Conservation (phyloP, 345 rosid genomes). For the Boechera retrofracta region DNA sequence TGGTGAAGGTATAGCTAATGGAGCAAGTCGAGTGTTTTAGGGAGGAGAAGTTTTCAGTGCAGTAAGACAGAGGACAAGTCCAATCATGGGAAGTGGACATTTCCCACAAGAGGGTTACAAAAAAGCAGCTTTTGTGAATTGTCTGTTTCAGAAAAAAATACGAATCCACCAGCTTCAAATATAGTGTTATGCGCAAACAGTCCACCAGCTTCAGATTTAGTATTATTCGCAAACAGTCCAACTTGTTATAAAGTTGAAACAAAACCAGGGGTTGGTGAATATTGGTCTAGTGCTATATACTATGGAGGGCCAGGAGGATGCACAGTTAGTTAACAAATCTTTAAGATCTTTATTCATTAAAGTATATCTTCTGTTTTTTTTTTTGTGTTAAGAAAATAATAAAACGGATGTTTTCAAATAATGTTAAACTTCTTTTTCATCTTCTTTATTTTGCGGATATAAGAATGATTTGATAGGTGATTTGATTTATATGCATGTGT, state of each 20-base stretch:
- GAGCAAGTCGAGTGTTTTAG: conserved; percentile 13
- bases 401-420: not conserved
- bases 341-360: not conserved
- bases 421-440: no score
- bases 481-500: not conserved
- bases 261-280: not conserved
- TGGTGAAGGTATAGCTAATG: not conserved
- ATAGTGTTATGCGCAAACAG: not conserved
- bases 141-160: not conserved
- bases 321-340: not conserved
- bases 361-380: not conserved
- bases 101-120: not conserved
- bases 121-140: conserved; percentile 27
- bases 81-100: conserved; percentile 38
- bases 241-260: not conserved
- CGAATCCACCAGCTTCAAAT: not conserved
- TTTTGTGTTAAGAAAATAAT: not conserved
- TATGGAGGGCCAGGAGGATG: conserved; percentile 31
- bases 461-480: not conserved
- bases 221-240: not conserved
- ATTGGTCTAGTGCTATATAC: conserved; percentile 3
- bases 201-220: not conserved
- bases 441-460: not conserved
- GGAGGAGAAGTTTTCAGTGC: conserved; percentile 34
- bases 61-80: not conserved